Evolutionary conservation across 225 moss, liverwort and hornwort genomes (phyloP).

Genomic region (Sphagnum tenellum): DNA sequence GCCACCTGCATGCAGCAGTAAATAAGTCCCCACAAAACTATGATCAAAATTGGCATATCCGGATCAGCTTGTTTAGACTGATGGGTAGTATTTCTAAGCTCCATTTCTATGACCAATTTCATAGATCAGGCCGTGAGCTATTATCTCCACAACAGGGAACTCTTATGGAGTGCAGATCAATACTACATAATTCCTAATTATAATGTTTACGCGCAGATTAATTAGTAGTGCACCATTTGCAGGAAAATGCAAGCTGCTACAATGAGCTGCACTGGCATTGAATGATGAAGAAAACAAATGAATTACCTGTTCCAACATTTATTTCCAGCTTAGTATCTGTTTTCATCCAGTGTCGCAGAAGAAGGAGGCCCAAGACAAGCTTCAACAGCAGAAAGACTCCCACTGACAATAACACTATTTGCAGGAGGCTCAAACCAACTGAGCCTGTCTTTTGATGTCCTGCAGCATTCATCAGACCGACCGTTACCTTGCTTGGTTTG

Average conservation of each 20-base stretch:
- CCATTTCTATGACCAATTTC: too few relatives aligned
- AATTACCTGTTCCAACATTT: constrained; percentile 16
- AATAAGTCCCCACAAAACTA: constrained; percentile 16
- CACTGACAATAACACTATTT: constrained; percentile 35
- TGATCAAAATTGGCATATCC: not conserved
- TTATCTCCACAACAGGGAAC: too few relatives aligned
- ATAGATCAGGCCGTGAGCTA: too few relatives aligned
- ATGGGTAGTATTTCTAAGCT: too few relatives aligned
- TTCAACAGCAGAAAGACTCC: constrained; percentile 32
- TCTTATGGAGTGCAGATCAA: too few relatives aligned
- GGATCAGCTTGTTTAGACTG: not conserved
- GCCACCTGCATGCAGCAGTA: constrained; percentile 23
- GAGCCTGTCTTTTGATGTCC: not conserved
- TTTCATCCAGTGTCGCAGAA: constrained; percentile 29
- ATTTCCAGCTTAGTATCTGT: constrained; percentile 26
- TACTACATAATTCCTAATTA: not conserved
- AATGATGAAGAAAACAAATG: not conserved
- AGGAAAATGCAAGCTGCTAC: constrained; percentile 3
- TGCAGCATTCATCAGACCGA: too few relatives aligned
- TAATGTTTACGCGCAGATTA: not conserved
- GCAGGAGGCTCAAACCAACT: constrained; percentile 20
- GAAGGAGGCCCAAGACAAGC: constrained; percentile 18
- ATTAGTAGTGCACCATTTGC: not conserved
- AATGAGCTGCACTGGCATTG: not conserved
- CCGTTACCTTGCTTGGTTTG: too few relatives aligned